Base-by-base conservation (phyloP, 2,329 filamentous ascomycete genomes). In the Botrytis sinoallii region DNA sequence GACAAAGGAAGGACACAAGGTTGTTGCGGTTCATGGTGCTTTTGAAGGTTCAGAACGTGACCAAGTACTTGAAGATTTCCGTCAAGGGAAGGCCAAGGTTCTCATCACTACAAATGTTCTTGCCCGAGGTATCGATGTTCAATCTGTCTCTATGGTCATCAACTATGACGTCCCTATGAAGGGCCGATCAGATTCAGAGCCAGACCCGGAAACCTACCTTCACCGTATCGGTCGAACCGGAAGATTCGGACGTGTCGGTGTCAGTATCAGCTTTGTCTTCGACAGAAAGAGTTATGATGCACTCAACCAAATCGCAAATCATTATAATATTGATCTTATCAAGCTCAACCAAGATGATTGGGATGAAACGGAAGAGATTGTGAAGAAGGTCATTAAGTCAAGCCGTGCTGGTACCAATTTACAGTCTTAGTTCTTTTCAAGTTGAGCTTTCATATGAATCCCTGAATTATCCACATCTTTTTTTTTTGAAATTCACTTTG, bases 61-160 rank as follows among this genome's bases (percentile, higher is more conserved):
- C 80, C 84, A 87, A 1, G 89, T 98, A 75, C 91, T 99, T 75
- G 90, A 95, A 80, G 89, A 92, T 73, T 99, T 99, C 88, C 91
- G 96, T 74, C 88, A 85, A 63, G 95, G 95, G 57, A 88, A 91
- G 74, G 94, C 94, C 80, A 99, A 99, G 85, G 96, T 99, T 14
- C 91, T 99, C 75, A 98, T 99, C 81, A 97, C 96, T 1, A 99
- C 96, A 78, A 99, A 99, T 81, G 95, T 99, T 55, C 88, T 99
- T 74, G 93, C 96, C 14, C 94, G 96, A 81, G 96, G 96, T 81
- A 98, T 99, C 79, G 96, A 99, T 90, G 85, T 98, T 81, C 83
- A 97, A 84, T 91, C 91, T 42, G 96, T 99, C 22, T 97, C 94
- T 16, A 96, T 99, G 91, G 96, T 99, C 71, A 94, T 99, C 86